Evolutionary conservation across 2,329 filamentous ascomycete genomes (phyloP), one percentile per base, ranked within the genome.

Genomic region (Xylaria sp.): DNA sequence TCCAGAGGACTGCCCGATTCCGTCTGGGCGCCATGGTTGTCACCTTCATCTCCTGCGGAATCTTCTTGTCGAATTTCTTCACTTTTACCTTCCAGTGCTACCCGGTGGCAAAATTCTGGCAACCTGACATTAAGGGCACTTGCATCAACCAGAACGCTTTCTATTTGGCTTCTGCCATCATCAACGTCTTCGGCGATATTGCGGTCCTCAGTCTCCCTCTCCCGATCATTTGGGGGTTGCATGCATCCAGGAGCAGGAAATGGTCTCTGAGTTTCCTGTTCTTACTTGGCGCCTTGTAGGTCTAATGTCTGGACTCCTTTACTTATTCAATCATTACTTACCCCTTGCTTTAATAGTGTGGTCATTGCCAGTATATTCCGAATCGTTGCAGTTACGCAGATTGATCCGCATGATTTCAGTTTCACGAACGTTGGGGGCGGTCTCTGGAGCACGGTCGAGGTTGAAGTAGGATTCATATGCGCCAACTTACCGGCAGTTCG

Each of bases 221-320:
- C 15, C 78, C 78, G 0, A 73, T 79, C 3, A 73, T 80, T 10
- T 79, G 77, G 78, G 51, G 61, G 3, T 57, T 79, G 46, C 73
- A 78, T 52, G 74, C 77, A 18, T 76, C 75, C 0, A 75, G 65
- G 62, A 75, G 70, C 55, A 76, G 74, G 54, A 79, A 79, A 65
- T 73, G 69, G 70, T 78, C 77, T 0, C 57, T 79, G 37, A 79
- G 76, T 25, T 76, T 78, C 34, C 57, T 80, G 18, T 78, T 79
- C 52, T 66, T 79, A 18, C 73, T 79, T 10, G 78, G 78, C 18
- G 74, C 75, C 28, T 77, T 79, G 78, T 79, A 67, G 72, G 78
- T 73, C 18, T 34, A 63, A 55, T 18, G 2, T 28, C 25, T 28
- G 3, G 23, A 31, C 31, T 34, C 3, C 54, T 51, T 51, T 54